These are phyloP conservation scores for Mycena citricolor DNA, from an alignment of 1,284 basidiomycete species.

Conservation along the genomic window DNA sequence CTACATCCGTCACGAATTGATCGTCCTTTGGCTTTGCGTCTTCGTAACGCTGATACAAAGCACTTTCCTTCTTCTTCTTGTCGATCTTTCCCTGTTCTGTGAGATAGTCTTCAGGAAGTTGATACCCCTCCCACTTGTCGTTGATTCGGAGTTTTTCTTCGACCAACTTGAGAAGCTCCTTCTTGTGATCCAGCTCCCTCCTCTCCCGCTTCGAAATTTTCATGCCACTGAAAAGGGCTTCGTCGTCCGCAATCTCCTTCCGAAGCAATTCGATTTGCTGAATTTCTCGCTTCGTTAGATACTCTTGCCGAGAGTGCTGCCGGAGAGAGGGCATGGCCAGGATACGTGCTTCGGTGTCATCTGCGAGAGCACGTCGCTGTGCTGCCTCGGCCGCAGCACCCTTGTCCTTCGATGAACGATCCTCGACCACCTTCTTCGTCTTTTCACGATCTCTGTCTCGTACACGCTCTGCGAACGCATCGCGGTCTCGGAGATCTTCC, in stretches of 20 bases:
- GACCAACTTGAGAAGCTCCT: constrained; percentile 87
- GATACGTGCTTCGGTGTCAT: constrained; percentile 78
- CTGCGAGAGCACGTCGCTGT: constrained; percentile 78
- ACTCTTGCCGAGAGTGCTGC: constrained; percentile 87
- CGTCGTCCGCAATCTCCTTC: constrained; percentile 91
- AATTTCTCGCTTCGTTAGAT: constrained; percentile 92
- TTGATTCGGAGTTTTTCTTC: constrained; percentile 93
- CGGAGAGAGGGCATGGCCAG: constrained; percentile 83
- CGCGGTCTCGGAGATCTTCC: constrained; percentile 83
- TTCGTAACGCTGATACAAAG: constrained; percentile 92
- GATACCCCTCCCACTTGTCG: constrained; percentile 92
- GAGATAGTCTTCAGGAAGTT: constrained; percentile 94
- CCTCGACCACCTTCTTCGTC: constrained; percentile 91
- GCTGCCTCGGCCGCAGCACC: constrained; percentile 84
- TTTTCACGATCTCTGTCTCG: constrained; percentile 81
- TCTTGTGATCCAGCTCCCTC: constrained; percentile 86
- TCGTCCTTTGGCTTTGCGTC: constrained; percentile 87
- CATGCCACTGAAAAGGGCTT: constrained; percentile 85
- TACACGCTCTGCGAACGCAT: constrained; percentile 91
- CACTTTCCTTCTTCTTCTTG: constrained; percentile 93
- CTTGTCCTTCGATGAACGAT: constrained; percentile 75
- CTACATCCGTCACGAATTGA: constrained; percentile 93
- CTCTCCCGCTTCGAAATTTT: constrained; percentile 84
- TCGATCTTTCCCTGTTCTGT: constrained; percentile 99
- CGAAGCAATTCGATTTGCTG: constrained; percentile 95